Evolutionary conservation across 257 asterid species (phyloP).

Genomic region (Solanum appendiculatum): DNA sequence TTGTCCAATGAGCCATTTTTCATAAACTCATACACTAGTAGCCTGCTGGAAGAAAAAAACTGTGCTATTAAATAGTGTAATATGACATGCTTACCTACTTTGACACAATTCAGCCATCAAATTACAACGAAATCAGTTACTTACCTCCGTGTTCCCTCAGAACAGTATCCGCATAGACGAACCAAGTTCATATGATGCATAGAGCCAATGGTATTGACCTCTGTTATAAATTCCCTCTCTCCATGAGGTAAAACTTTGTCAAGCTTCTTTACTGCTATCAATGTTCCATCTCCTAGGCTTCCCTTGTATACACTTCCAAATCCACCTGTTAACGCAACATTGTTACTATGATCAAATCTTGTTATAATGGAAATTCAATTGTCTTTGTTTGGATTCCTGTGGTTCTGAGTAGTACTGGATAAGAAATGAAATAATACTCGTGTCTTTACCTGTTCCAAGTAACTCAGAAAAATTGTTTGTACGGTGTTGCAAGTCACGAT

Average conservation of each 20-base stretch:
- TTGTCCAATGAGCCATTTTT: slow-evolving; percentile 80
- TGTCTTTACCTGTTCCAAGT: slow-evolving; percentile 67
- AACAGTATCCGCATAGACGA: slow-evolving; percentile 72
- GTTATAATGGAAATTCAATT: neutral
- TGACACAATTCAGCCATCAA: neutral
- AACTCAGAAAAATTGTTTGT: slow-evolving; percentile 55
- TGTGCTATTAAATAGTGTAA: neutral
- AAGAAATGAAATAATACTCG: neutral
- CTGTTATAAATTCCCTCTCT: slow-evolving; percentile 74
- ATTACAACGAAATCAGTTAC: neutral
- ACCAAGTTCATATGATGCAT: slow-evolving; percentile 95
- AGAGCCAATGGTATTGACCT: slow-evolving; percentile 82
- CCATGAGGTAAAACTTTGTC: slow-evolving; percentile 82
- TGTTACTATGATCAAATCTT: neutral
- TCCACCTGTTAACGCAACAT: slow-evolving; percentile 51
- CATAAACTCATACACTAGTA: slow-evolving; percentile 88
- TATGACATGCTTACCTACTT: neutral
- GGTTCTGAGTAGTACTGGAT: neutral
- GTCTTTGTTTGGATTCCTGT: neutral
- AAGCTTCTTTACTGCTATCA: slow-evolving; percentile 80
- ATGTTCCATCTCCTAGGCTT: slow-evolving; percentile 55
- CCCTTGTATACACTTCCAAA: slow-evolving; percentile 88
- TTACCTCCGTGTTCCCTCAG: slow-evolving; percentile 67
- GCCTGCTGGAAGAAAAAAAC: slow-evolving; percentile 30
- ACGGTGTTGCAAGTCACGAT: slow-evolving; percentile 53